phyloP scores from a whole-genome alignment of 768 basidiomycete species.

The Clavulina sp. region DNA sequence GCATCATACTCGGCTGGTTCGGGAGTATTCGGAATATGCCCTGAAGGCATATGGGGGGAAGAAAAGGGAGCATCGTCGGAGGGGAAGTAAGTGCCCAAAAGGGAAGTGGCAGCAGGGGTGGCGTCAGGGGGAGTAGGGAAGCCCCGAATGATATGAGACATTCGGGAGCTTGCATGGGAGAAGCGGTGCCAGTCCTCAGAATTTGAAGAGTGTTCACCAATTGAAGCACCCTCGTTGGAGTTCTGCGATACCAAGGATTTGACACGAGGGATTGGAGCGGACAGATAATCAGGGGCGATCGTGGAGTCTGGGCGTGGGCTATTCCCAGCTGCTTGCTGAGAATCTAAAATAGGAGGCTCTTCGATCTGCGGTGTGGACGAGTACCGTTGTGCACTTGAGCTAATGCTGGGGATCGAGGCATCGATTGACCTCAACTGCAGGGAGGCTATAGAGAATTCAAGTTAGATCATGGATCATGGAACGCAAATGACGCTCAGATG shows the following conservation, averaged over 20 bases:
- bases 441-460: background rate
- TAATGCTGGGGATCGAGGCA: background rate
- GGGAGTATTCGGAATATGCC: too few relatives aligned
- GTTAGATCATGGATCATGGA: too few relatives aligned
- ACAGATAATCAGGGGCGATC: background rate
- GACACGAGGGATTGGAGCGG: background rate
- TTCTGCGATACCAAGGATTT: too few relatives aligned
- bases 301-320: background rate
- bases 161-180: constrained; percentile 4
- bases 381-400: background rate
- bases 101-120: background rate
- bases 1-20: too few relatives aligned
- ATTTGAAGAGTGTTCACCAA: background rate
- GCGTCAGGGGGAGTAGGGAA: constrained; percentile 9
- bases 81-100: background rate
- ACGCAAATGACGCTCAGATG: too few relatives aligned
- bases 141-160: constrained; percentile 10
- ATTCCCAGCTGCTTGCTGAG: too few relatives aligned
- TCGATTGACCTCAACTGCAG: background rate
- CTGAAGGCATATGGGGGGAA: too few relatives aligned
- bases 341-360: background rate
- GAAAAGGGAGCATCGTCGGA: too few relatives aligned
- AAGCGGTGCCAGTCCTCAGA: background rate
- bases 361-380: background rate
- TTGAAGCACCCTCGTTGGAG: too few relatives aligned